phyloP scores from a whole-genome alignment of 192 early-diverging fungal species.

The Coemansia sp. region DNA sequence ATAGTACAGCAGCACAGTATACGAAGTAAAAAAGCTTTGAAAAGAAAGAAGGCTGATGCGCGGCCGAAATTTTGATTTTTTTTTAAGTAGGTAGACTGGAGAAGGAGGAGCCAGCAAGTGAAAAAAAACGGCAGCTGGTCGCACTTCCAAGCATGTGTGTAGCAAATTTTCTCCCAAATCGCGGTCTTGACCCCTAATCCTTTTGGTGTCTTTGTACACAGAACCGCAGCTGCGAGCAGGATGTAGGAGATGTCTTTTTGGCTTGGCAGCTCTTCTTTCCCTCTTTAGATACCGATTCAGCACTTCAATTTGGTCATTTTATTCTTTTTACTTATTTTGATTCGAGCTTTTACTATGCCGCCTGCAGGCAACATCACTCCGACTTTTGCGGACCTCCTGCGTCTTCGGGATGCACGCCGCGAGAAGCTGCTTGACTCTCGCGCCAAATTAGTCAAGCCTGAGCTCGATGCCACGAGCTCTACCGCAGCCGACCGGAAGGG shows the following conservation, averaged over 20 bases:
- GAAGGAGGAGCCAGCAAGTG: background rate
- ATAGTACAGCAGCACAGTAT: slow-evolving; percentile 10
- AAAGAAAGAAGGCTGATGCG: background rate
- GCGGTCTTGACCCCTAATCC: background rate
- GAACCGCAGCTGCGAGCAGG: background rate
- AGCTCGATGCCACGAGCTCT: background rate
- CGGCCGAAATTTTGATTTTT: slow-evolving; percentile 4
- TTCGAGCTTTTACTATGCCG: background rate
- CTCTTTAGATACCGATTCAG: background rate
- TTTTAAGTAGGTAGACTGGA: background rate
- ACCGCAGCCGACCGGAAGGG: slow-evolving; percentile 9
- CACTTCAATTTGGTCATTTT: background rate
- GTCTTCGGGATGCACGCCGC: slow-evolving; percentile 43
- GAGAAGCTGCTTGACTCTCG: slow-evolving; percentile 42
- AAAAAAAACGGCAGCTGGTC: background rate
- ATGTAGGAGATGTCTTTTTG: background rate
- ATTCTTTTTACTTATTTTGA: background rate
- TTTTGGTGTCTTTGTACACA: background rate
- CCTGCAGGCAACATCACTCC: slow-evolving; percentile 4
- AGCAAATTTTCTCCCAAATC: background rate
- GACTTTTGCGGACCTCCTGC: slow-evolving; percentile 46
- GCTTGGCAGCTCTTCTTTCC: background rate
- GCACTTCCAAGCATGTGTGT: background rate
- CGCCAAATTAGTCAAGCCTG: slow-evolving; percentile 9
- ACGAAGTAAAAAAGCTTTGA: slow-evolving; percentile 9